Conservation (phyloP, 768 basidiomycete species). For the Podaxis rugospora region DNA sequence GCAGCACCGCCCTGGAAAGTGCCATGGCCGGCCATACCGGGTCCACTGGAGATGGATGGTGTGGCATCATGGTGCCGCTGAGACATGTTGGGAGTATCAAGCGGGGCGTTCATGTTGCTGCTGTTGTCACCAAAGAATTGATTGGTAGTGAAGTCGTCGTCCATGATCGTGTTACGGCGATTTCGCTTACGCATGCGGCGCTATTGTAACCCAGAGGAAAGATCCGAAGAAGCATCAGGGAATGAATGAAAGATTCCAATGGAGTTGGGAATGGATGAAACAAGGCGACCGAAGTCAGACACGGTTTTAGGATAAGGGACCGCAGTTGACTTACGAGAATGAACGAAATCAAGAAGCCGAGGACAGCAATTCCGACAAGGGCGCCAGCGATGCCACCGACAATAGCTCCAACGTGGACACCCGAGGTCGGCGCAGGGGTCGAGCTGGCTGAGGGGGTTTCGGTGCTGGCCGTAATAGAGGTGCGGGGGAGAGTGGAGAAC, state of each 20-base stretch:
- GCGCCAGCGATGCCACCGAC: slow-evolving; percentile 37
- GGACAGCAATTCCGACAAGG: slow-evolving; percentile 29
- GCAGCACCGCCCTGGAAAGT: slow-evolving; percentile 32
- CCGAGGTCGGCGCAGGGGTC: slow-evolving; percentile 11
- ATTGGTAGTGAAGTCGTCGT: slow-evolving; percentile 22
- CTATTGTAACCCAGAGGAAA: slow-evolving; percentile 16
- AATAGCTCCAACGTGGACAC: slow-evolving; percentile 36
- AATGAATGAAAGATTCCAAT: neutral
- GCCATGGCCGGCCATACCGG: slow-evolving; percentile 38
- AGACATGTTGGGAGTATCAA: slow-evolving; percentile 19
- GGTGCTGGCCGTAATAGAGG: slow-evolving; percentile 4
- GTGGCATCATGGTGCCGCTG: slow-evolving; percentile 21
- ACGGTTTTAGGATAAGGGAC: neutral
- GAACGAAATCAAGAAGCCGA: slow-evolving; percentile 34
- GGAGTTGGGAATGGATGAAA: neutral
- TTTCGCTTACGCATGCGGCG: slow-evolving; percentile 33
- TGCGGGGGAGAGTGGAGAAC: slow-evolving; percentile 1
- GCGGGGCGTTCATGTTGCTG: slow-evolving; percentile 17
- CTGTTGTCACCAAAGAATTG: slow-evolving; percentile 15
- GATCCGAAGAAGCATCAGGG: neutral
- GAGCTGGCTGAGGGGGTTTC: slow-evolving; percentile 10
- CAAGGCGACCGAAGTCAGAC: neutral
- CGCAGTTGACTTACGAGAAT: slow-evolving; percentile 30
- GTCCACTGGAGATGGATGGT: slow-evolving; percentile 25
- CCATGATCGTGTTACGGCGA: slow-evolving; percentile 29